Conservation (phyloP, 2,329 filamentous ascomycete genomes). For the Aurifilum marmelostoma region DNA sequence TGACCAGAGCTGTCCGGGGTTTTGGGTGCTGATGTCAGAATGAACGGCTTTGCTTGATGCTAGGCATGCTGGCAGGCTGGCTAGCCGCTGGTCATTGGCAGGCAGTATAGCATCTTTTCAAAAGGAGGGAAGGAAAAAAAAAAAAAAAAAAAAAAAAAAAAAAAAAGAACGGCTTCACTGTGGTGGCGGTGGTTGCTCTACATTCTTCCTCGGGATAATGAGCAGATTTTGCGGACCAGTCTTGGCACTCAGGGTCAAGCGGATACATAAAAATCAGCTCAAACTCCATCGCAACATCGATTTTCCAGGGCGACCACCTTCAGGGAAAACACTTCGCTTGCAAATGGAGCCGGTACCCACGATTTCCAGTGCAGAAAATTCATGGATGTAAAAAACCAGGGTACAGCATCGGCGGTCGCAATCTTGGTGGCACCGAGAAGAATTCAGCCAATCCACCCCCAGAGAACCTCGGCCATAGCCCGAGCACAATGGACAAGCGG, state of each 20-base stretch:
- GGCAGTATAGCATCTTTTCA: neutral
- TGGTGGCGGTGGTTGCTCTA: neutral
- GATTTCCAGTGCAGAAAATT: conserved; percentile 10
- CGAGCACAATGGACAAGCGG: conserved; percentile 15
- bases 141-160: neutral
- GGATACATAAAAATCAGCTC: neutral
- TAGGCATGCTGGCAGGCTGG: neutral
- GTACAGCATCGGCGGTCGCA: conserved; percentile 6
- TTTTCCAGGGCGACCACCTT: no score
- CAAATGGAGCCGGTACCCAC: conserved; percentile 6
- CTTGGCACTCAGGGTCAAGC: neutral
- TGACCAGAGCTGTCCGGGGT: neutral
- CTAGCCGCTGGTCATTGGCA: neutral
- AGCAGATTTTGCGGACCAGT: neutral
- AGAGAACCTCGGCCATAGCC: conserved; percentile 21
- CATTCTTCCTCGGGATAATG: neutral
- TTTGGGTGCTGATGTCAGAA: neutral
- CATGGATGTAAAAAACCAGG: conserved; percentile 11
- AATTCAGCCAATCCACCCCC: neutral
- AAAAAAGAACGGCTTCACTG: neutral
- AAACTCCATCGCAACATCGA: neutral
- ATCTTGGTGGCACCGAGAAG: neutral
- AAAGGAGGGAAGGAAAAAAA: neutral
- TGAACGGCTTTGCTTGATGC: neutral
- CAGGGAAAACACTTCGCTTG: neutral